Percentiles rank a stretch among this genome's conserved stretches.
Conservation (phyloP, 495 filamentous ascomycete species). For the Neurospora sp. region DNA sequence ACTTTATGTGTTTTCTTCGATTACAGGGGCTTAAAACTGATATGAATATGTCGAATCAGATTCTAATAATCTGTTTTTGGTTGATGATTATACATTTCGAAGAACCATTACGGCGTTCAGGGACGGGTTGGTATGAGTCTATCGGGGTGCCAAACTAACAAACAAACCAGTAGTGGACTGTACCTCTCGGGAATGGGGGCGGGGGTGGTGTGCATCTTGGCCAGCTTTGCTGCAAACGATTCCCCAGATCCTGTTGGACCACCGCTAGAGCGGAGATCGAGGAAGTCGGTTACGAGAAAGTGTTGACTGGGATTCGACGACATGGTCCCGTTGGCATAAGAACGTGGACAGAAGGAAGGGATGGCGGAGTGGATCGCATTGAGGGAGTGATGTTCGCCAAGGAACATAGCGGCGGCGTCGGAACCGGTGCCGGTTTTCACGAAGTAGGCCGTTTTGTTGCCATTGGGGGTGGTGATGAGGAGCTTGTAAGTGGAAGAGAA, state of each 20-base stretch:
- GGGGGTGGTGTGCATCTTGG: slow-evolving; percentile 66
- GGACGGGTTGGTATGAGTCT: too few species aligned
- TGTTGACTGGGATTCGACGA: slow-evolving; percentile 36
- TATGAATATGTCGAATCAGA: too few species aligned
- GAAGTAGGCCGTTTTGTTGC: slow-evolving; percentile 57
- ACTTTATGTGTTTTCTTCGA: too few species aligned
- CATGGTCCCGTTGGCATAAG: slow-evolving; percentile 58
- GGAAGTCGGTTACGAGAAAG: slow-evolving; percentile 76
- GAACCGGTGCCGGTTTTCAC: slow-evolving; percentile 64
- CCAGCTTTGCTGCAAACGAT: slow-evolving; percentile 64
- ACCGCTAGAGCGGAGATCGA: slow-evolving; percentile 45
- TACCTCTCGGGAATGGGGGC: slow-evolving; percentile 52
- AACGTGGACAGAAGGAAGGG: slow-evolving; percentile 62
- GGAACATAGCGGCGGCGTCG: slow-evolving; percentile 67
- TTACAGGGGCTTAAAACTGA: too few species aligned
- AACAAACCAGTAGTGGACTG: too few species aligned
- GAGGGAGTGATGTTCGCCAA: slow-evolving; percentile 72
- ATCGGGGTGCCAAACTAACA: too few species aligned
- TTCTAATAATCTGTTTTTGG: too few species aligned
- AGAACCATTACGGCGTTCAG: too few species aligned
- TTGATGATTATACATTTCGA: too few species aligned
- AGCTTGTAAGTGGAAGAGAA: slow-evolving; percentile 69
- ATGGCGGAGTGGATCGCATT: slow-evolving; percentile 65
- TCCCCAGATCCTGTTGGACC: slow-evolving; percentile 1
- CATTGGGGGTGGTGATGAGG: slow-evolving; percentile 34